Conservation (phyloP, 345 rosid species). For the Cardamine occulta region DNA sequence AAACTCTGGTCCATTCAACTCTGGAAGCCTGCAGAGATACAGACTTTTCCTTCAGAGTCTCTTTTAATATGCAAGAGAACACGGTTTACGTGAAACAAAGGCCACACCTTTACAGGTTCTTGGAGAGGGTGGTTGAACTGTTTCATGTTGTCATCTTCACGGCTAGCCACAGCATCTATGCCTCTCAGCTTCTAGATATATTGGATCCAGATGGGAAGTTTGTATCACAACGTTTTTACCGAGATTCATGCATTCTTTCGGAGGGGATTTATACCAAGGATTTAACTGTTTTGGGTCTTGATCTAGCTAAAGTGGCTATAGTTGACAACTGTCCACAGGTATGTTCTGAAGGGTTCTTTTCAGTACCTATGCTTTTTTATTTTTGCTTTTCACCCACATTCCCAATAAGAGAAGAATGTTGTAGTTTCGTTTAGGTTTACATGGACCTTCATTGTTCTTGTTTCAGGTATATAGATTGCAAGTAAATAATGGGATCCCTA, state of each 20-base stretch:
- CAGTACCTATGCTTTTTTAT: neutral
- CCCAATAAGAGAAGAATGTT: neutral
- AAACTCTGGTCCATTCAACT: constrained; percentile 81
- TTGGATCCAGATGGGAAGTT: constrained; percentile 65
- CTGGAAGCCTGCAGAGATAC: constrained; percentile 63
- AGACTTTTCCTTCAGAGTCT: constrained; percentile 68
- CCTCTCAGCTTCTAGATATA: constrained; percentile 71
- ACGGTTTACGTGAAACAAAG: constrained; percentile 69
- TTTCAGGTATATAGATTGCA: constrained; percentile 84
- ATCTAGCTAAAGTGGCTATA: constrained; percentile 79
- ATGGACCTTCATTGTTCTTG: constrained; percentile 3
- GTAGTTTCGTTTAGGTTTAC: neutral
- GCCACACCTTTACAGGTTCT: constrained; percentile 67
- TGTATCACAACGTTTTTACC: constrained; percentile 66
- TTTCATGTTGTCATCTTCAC: constrained; percentile 77
- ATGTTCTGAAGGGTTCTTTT: constrained; percentile 7
- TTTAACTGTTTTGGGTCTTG: constrained; percentile 76
- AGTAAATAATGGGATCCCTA: constrained; percentile 83
- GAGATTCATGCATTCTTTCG: constrained; percentile 71
- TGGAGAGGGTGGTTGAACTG: constrained; percentile 74
- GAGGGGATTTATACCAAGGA: constrained; percentile 80
- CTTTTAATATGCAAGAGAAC: constrained; percentile 74
- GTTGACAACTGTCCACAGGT: constrained; percentile 91
- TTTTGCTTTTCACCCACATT: neutral
- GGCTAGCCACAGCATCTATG: constrained; percentile 85